Base-by-base conservation (phyloP, 73 alveolate species). In the Chromera velia region DNA sequence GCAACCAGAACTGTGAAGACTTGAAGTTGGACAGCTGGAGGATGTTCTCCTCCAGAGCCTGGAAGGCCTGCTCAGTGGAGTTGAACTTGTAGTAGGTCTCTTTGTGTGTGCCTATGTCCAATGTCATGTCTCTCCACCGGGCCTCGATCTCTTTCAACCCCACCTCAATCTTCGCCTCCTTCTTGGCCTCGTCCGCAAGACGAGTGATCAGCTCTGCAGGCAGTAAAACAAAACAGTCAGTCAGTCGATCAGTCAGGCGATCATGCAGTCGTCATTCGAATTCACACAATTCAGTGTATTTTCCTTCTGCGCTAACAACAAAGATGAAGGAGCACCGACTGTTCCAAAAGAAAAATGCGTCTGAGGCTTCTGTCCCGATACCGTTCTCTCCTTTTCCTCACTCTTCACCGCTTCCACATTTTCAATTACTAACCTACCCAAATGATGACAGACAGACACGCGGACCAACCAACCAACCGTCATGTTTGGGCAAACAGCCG, bases 11-110 rank as follows among this genome's bases (percentile, higher is more conserved):
- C 93, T 73, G 87, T 49, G 73, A 88, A 47, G 73, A 88, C 87
- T 95, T 95, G 90, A 89, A 83, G 75, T 94, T 90, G 69, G 93
- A 76, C 24, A 95, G 91, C 67, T 88, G 89, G 28, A 89, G 95
- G 82, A 90, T 95, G 82, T 95, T 93, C 82, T 95, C 99, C 87
- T 95, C 99, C 74, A 95, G 83, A 32, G 90, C 91, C 81, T 90
- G 72, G 69, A 82, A 88, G 33, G 90, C 82, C 76, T 87, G 90
- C 72, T 91, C 97, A 26, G 95, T 86, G 6, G 86, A 70, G 33
- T 82, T 70, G 31, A 93, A 77, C 74, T 90, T 90, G 72, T 74
- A 90, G 82, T 79, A 88, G 31, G 85, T 91, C 26, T n/a, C 26
- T 7, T n/a, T 96, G 91, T 69, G 46, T 9, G 32, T 7, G 55